Base-by-base conservation (phyloP, 2,329 filamentous ascomycete genomes). In the Ascochyta fabae region DNA sequence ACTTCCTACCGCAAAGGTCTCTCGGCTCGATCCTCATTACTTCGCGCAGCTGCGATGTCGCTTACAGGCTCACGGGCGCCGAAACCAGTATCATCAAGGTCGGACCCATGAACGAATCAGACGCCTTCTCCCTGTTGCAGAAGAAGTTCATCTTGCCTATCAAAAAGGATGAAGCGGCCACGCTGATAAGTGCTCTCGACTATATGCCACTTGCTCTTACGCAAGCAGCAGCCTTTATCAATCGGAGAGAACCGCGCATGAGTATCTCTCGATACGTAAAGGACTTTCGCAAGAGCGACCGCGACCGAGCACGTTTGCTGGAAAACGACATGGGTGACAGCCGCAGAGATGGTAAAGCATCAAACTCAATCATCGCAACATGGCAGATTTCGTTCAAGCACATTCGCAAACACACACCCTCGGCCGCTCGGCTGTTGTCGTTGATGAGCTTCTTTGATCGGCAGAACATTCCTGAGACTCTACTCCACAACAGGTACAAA, bases 341-440 rank as follows among this genome's bases (percentile, higher is more conserved):
- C 5, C 51, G 51, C 5, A 44, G 56, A 3, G 47, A 51, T n/a
- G 13, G 2, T 7, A 1, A 19, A 8, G 56, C 50, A 3, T 62
- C 56, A 8, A 64, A 58, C 31, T 64, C 59, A 1, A 61, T 79
- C 1, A 65, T 76, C 2, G 43, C 53, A 0, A 78, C 75, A 0
- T 80, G 72, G 75, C 70, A 75, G 4, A 59, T 68, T 0, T 68
- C 65, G 0, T 70, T 69, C 39, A 53, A 73, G 50, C 65, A 77
- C n/a, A 77, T 82, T 35, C 72, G 66, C 9, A 53, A 59, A 1
- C 53, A 23, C 2, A 48, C 15, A n/a, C 55, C 55, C 0, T 35
- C 69, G 4, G 80, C 80, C 8, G 70, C 79, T 3, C 62, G 79
- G 15, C 61, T 82, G 9, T 58, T 83, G 0, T 78, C 77, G 1